These are phyloP conservation scores for Solanum hybrid DNA, from an alignment of 305 asterid genomes.

Conservation along the genomic window DNA sequence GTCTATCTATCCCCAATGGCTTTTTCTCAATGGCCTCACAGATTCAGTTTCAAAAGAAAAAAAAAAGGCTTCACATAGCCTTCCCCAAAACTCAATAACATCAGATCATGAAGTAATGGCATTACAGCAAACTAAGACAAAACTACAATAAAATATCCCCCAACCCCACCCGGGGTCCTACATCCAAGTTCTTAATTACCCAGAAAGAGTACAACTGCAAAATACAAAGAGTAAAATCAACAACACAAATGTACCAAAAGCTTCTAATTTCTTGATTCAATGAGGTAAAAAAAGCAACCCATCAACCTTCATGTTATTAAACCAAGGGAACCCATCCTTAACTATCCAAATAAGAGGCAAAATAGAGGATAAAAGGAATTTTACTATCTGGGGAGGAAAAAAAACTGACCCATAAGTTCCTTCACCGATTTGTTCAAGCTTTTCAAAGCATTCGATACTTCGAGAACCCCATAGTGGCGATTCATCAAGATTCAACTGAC, in stretches of 20 bases:
- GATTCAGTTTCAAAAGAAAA: not conserved
- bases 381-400: not conserved
- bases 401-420: constrained; percentile 77
- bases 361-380: not conserved
- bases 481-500: constrained; percentile 62
- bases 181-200: not conserved
- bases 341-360: not conserved
- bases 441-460: constrained; percentile 86
- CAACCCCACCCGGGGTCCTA: not conserved
- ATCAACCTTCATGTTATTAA: not conserved
- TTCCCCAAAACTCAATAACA: not conserved
- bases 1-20: too few relatives aligned
- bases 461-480: constrained; percentile 90
- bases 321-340: not conserved
- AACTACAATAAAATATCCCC: not conserved
- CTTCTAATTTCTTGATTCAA: not conserved
- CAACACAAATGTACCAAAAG: not conserved
- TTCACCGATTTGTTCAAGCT: constrained; percentile 95
- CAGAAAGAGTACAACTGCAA: not conserved
- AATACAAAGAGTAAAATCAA: not conserved
- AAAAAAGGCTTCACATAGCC: not conserved
- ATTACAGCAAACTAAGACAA: not conserved
- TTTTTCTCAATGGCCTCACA: not conserved
- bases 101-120: not conserved
- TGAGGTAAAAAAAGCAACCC: not conserved